Base-by-base conservation (phyloP, 2,329 filamentous ascomycete genomes). In the Amesomyces nigricolor region DNA sequence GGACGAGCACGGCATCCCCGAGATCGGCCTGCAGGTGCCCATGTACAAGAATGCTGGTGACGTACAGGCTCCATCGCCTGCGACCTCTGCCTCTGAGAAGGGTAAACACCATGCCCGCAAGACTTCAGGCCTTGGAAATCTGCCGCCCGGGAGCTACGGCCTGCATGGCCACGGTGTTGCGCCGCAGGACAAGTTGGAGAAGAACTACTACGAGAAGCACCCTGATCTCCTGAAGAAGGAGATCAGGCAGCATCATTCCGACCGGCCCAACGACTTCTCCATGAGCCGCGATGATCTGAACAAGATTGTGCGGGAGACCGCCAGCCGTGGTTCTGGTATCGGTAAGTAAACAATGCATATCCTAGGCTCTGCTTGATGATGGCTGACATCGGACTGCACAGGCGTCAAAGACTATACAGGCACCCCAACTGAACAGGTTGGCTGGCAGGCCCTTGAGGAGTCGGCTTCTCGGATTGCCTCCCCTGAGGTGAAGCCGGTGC, bases 31-130 rank as follows among this genome's bases (percentile, higher is more conserved):
- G 66, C 87, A 91, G 67, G 92, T 99, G 39, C 94, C 94, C 48
- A 94, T 99, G 89, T 87, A 94, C 68, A 88, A 86, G 51, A 83
- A 94, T 68, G 89, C 94, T 43, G 94, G 94, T 59, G 92, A 97
- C 68, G 94, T 97, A 9, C 94, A 99, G 73, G 94, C 94, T 13
- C 94, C 94, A 2, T 94, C 91, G 2, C 91, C 91, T 1, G 81
- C 84, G 2, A 86, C 85, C 4, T 68, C 72, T 3, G 64, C 63
- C 47, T 67, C 72, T 17, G 68, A 74, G 47, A 71, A 70, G 47
- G 62, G 63, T 53, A 76, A 77, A 58, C 78, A 83, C 58, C 88
- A 91, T 66, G 75, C 79, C 51, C 85, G 90, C 60, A 89, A 82
- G 72, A 83, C 81, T 58, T 95, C 89, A 69, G 82, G 81, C 47